Conservation (phyloP, 768 basidiomycete species). For the Clitopilus passeckerianus region DNA sequence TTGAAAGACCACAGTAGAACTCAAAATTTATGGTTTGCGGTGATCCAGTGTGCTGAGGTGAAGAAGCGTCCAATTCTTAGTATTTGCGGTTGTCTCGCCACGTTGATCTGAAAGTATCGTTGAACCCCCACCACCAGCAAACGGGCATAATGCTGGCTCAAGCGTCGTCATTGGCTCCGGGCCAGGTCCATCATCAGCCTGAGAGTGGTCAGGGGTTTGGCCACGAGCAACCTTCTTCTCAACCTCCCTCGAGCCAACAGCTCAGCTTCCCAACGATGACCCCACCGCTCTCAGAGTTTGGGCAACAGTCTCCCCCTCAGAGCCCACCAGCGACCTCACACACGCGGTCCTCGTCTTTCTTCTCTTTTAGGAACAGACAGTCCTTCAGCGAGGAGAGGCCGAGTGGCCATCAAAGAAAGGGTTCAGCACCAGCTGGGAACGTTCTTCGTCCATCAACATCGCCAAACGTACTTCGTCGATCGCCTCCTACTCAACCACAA, state of each 20-base stretch:
- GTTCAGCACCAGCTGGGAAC: slow-evolving; percentile 4
- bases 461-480: slow-evolving; percentile 1
- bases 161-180: not conserved
- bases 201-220: slow-evolving; percentile 7
- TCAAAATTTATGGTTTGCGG: too few species aligned
- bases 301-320: slow-evolving; percentile 10
- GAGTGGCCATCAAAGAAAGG: slow-evolving; percentile 12
- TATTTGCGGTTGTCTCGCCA: not conserved
- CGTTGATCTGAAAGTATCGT: not conserved
- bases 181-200: slow-evolving; percentile 11
- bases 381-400: slow-evolving; percentile 17
- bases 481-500: not conserved
- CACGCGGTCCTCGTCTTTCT: slow-evolving; percentile 59
- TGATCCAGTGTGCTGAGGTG: not conserved
- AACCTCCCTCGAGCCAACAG: slow-evolving; percentile 9
- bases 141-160: not conserved
- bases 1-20: too few species aligned
- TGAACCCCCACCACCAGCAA: not conserved
- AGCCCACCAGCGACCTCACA: slow-evolving; percentile 26
- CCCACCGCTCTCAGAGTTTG: slow-evolving; percentile 7
- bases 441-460: slow-evolving; percentile 2
- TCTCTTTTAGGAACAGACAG: slow-evolving; percentile 49
- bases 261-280: slow-evolving; percentile 13
- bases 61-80: not conserved
- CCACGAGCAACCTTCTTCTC: slow-evolving; percentile 8